These are phyloP conservation scores for Mycena filopes DNA, from an alignment of 768 basidiomycete genomes.

Conservation along the genomic window DNA sequence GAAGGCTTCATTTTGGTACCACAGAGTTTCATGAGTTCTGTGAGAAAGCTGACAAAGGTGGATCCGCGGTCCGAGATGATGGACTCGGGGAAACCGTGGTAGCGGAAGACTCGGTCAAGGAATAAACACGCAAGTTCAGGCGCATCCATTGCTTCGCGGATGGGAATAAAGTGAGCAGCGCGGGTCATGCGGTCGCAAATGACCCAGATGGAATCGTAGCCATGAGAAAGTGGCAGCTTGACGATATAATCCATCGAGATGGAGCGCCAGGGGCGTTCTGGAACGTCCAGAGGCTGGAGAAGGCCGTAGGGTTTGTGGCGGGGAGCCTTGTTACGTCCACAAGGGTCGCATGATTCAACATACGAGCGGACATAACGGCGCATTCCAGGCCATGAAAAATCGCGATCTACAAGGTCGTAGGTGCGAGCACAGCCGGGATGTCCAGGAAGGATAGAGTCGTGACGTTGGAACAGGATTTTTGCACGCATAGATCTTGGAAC, in stretches of 20 bases:
- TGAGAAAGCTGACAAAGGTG: too few relatives aligned
- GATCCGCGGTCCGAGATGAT: too few relatives aligned
- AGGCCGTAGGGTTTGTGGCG: constrained; percentile 50
- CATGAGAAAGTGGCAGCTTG: constrained; percentile 26
- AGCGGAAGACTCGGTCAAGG: constrained; percentile 44
- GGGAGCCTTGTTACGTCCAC: constrained; percentile 44
- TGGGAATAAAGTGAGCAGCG: constrained; percentile 57
- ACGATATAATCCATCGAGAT: constrained; percentile 56
- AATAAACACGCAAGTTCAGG: constrained; percentile 47
- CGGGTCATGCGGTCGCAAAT: constrained; percentile 43
- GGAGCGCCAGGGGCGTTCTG: constrained; percentile 47
- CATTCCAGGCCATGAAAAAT: too few relatives aligned
- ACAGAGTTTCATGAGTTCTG: too few relatives aligned
- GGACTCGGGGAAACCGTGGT: constrained; percentile 44
- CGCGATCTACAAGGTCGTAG: constrained; percentile 13
- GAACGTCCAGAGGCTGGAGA: constrained; percentile 48
- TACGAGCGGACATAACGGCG: too few relatives aligned
- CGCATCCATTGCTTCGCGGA: constrained; percentile 39
- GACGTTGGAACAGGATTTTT: constrained; percentile 27
- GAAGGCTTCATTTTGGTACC: too few relatives aligned
- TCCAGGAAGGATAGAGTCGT: constrained; percentile 51
- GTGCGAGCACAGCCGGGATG: constrained; percentile 53
- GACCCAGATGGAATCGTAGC: constrained; percentile 48
- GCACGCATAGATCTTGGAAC: too few relatives aligned
- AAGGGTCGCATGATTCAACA: constrained; percentile 49